Evolutionary conservation across 352 stramenopile species (phyloP), one percentile per base, ranked within the genome.

Genomic region (Globisporangium solare): DNA sequence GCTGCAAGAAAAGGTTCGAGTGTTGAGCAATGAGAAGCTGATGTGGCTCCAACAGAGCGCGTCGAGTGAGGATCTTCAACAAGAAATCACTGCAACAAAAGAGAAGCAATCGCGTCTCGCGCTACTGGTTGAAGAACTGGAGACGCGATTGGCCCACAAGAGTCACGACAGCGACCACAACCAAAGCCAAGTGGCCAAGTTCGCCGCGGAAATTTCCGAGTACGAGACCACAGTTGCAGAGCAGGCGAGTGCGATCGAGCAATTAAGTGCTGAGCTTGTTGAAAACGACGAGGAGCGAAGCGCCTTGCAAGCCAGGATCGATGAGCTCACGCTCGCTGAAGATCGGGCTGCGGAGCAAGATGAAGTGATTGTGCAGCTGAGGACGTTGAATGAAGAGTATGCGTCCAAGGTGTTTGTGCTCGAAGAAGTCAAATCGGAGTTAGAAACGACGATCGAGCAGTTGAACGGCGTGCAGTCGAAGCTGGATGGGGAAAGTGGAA

Each of bases 31-130:
- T 35, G 61, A 70, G 21, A 64, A 64, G 48, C n/a, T 58, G 6
- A 46, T 42, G 12, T 70, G 58, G 62, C 52, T 70, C 11, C 48
- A 73, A 47, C 64, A 60, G 46, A 61, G 58, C 17, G 66, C 58
- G 31, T 64, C 51, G 5, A 66, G 60, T 20, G 60, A 71, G 11
- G 64, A 71, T 41, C 52, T 71, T 6, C 56, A 60, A 24, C 49
- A 55, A 6, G 64, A 71, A 48, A 60, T 71, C 32, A 47, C 54
- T 4, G 61, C 54, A 17, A 64, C 64, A 60, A 63, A 52, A n/a
- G 52, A 68, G 56, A 54, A 66, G 21, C 66, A 58, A 14, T 63
- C 55, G 53, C 58, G 46, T 12, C 56, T 54, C 12, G 42, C 27
- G 12, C 15, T 52, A 35, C 48, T 43, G 15, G 21, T 49, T 13